Conservation (phyloP, 2,329 filamentous ascomycete species). For the Neofusicoccum parvum region DNA sequence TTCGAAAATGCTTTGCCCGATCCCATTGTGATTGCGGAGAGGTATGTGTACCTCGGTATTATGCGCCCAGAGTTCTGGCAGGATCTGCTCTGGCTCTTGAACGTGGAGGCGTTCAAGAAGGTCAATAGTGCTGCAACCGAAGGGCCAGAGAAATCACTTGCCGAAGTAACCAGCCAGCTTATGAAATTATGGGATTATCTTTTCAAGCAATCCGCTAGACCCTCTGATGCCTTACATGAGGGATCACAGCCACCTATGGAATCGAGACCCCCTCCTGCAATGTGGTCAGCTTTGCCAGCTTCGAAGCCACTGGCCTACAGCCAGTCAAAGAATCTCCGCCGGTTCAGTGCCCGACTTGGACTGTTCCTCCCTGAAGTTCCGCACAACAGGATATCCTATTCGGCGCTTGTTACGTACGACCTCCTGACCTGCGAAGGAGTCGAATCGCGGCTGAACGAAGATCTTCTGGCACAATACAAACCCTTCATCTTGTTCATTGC, state of each 20-base stretch:
- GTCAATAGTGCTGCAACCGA: background rate
- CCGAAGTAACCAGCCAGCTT: background rate
- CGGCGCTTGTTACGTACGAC: slow-evolving; percentile 35
- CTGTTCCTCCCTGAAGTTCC: background rate
- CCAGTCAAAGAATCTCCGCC: too few species aligned
- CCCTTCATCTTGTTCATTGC: slow-evolving; percentile 34
- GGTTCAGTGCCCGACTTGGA: background rate
- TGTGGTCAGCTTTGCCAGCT: slow-evolving; percentile 7
- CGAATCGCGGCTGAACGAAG: slow-evolving; percentile 25
- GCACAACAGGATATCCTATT: slow-evolving; percentile 15
- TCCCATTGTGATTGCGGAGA: slow-evolving; percentile 33
- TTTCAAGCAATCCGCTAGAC: background rate
- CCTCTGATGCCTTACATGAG: background rate
- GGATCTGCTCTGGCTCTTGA: slow-evolving; percentile 28
- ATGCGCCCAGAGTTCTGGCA: slow-evolving; percentile 30
- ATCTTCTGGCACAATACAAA: slow-evolving; percentile 27
- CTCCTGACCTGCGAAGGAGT: slow-evolving; percentile 27
- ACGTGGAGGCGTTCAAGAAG: slow-evolving; percentile 26
- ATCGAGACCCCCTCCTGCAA: background rate
- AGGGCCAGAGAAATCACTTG: background rate
- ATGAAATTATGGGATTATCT: background rate
- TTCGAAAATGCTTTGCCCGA: slow-evolving; percentile 17
- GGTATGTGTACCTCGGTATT: slow-evolving; percentile 34
- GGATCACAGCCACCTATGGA: background rate
- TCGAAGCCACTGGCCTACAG: background rate